Evolutionary conservation across 2,329 filamentous ascomycete species (phyloP).

Genomic region (Plectosphaerella plurivora): DNA sequence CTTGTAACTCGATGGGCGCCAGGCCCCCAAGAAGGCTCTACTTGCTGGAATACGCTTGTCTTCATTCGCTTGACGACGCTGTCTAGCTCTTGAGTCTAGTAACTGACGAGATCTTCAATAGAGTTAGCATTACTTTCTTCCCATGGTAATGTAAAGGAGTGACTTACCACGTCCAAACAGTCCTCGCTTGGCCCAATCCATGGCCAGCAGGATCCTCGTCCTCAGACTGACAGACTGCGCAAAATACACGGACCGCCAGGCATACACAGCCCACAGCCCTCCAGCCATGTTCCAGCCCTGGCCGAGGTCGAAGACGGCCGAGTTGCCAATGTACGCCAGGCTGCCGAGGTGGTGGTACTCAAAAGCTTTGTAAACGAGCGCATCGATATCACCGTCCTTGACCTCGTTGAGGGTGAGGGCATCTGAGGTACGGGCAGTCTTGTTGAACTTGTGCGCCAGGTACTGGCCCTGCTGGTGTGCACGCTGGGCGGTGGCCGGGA

Average conservation of each 20-base stretch:
- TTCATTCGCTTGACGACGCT: not conserved
- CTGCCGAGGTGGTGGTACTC: conserved; percentile 90
- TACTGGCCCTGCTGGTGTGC: conserved; percentile 95
- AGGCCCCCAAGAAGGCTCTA: not conserved
- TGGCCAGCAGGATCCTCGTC: conserved; percentile 82
- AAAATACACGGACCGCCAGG: conserved; percentile 96
- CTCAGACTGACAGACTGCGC: conserved; percentile 93
- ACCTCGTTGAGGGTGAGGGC: conserved; percentile 77
- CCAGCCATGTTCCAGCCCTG: conserved; percentile 74
- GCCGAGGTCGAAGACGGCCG: conserved; percentile 86
- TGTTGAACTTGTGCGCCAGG: conserved; percentile 90
- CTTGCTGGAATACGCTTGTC: conserved; percentile 6
- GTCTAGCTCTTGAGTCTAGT: conserved; percentile 10
- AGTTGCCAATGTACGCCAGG: conserved; percentile 93
- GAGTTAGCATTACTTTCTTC: conserved; percentile 3
- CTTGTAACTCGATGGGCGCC: too few relatives aligned
- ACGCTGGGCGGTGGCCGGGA: conserved; percentile 92
- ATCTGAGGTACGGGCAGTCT: conserved; percentile 71
- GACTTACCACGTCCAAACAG: conserved; percentile 88
- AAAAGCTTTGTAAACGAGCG: conserved; percentile 89
- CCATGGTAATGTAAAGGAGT: not conserved
- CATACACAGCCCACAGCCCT: conserved; percentile 87
- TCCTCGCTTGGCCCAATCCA: conserved; percentile 98
- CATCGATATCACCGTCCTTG: conserved; percentile 83
- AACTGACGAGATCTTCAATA: conserved; percentile 28